A percentile compares a stretch with the other conserved stretches of the same genome.
phyloP scores from a whole-genome alignment of 1,284 basidiomycete genomes.

The Cryptococcus sp. region DNA sequence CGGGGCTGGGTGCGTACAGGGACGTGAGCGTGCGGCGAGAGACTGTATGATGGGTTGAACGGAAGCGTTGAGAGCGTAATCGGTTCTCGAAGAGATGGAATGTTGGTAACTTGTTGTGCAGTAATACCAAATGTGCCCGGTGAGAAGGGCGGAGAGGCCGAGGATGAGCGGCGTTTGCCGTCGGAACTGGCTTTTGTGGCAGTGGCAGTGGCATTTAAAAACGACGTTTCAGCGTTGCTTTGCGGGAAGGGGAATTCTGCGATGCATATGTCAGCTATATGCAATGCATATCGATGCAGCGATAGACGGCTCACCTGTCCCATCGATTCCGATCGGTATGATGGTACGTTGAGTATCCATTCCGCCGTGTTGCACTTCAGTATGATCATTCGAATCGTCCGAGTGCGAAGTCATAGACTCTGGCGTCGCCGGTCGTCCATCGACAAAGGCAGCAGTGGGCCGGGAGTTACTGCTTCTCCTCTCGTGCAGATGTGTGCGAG shows the following conservation, averaged over 20 bases:
- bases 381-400: too few relatives aligned
- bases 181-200: conserved; percentile 8
- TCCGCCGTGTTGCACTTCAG: background rate
- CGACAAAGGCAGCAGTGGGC: background rate
- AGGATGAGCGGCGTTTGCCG: conserved; percentile 17
- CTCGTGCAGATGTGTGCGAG: too few relatives aligned
- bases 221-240: background rate
- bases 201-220: conserved; percentile 5
- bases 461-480: too few relatives aligned
- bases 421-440: background rate
- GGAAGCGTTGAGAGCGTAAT: background rate
- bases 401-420: background rate
- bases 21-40: background rate
- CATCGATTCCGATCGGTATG: background rate
- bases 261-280: background rate
- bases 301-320: background rate
- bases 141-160: conserved; percentile 13
- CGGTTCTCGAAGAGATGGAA: conserved; percentile 1
- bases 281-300: background rate
- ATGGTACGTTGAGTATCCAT: background rate
- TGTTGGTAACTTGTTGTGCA: background rate
- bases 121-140: conserved; percentile 14
- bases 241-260: background rate
- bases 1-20: background rate
- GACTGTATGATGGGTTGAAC: background rate